Evolutionary conservation across 441 rosid genomes (phyloP).

Genomic region (Gossypium trilobum): DNA sequence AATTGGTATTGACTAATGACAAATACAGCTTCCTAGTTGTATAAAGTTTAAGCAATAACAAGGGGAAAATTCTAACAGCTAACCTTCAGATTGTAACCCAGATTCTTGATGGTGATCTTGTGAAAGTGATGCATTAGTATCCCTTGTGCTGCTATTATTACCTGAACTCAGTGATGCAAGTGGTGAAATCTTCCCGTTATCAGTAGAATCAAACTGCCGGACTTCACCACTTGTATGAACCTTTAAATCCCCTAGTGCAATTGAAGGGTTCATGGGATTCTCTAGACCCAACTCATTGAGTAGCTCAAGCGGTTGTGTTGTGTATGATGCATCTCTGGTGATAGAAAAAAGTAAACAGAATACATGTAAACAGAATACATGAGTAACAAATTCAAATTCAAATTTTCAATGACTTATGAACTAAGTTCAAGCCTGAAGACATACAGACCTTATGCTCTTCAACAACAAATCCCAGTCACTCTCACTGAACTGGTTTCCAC

Average conservation of each 20-base stretch:
- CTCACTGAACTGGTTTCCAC: slow-evolving; percentile 95
- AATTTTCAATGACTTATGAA: background rate
- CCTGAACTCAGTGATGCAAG: slow-evolving; percentile 31
- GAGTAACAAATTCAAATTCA: slow-evolving; percentile 10
- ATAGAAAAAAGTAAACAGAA: slow-evolving; percentile 17
- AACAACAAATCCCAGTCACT: slow-evolving; percentile 90
- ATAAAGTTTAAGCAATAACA: slow-evolving; percentile 4
- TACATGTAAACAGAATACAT: slow-evolving; percentile 8
- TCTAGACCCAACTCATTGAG: slow-evolving; percentile 74
- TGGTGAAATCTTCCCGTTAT: slow-evolving; percentile 36
- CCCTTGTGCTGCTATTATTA: slow-evolving; percentile 19
- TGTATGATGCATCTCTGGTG: slow-evolving; percentile 88
- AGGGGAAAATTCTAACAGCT: background rate
- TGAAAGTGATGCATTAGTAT: slow-evolving; percentile 7
- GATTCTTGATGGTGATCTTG: slow-evolving; percentile 11
- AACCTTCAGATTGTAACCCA: slow-evolving; percentile 53
- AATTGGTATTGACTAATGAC: background rate
- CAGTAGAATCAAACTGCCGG: slow-evolving; percentile 27
- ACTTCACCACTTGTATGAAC: slow-evolving; percentile 26
- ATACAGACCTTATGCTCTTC: slow-evolving; percentile 86
- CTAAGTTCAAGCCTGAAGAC: background rate
- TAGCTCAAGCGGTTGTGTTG: slow-evolving; percentile 96
- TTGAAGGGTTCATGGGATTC: slow-evolving; percentile 28
- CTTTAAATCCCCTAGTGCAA: slow-evolving; percentile 15
- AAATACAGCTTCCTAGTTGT: background rate